Base-by-base conservation (phyloP, 148 eudicot genomes). In the Rhododendron simsii region DNA sequence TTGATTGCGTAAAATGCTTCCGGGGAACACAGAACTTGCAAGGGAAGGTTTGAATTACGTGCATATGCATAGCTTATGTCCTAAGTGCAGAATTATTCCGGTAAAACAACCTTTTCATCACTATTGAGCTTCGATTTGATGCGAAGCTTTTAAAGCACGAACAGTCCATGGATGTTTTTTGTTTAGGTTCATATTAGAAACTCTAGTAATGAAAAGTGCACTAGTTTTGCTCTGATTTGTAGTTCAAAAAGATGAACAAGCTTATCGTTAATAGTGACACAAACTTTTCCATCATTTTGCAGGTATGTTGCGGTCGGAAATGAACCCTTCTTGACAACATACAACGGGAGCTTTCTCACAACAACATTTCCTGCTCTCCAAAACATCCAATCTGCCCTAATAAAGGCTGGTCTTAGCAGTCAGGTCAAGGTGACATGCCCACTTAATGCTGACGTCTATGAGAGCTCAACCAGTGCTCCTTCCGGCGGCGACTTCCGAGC, bases 241-340 rank as follows among this genome's bases (percentile, higher is more conserved):
- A 26, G 73, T 26, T 65, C 13, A 65, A 26, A 69, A 69, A 30
- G 75, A 20, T 63, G 26, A 23, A 63, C 57, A 7, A 63, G 71
- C 30, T 65, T 8, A n/a, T 65, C 33, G 2, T 10, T 26, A 14
- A 26, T 9, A 65, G 3, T 30, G 76, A 33, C 75, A 3, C 16
- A 69, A 71, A 30, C 21, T 65, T 71, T 4, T 48, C 63, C 18
- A 30, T 65, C 1, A 51, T 78, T 79, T 30, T 87, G 53, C 92
- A 96, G 99, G 89, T 96, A 96, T 83, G 95, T 96, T 86, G 99
- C 99, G 18, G 99, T 96, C 81, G 99, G 98, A 30, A 96, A 96
- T 45, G 99, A 96, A 90, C 99, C 99, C 1, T 94, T 93, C 90
- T 90, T 96, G 87, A 83, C 85, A 83, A 92, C 99, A 44, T 96